Evolutionary conservation across 495 filamentous ascomycete genomes (phyloP), one percentile per base, ranked within the genome.

Genomic region (Aspergillus asperescens): DNA sequence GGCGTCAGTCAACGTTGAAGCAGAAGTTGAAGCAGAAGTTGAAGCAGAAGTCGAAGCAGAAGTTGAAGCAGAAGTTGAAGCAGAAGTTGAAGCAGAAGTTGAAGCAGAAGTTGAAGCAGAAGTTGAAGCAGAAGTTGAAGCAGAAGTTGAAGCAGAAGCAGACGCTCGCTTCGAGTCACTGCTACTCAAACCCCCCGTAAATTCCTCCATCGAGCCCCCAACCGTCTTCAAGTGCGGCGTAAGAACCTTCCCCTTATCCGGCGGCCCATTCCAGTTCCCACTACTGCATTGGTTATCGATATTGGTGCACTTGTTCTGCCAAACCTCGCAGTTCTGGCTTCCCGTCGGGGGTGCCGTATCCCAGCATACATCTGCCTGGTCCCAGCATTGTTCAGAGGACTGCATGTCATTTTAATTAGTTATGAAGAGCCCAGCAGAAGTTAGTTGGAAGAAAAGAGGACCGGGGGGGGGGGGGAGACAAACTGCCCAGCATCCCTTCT

Each of bases 361-460:
- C 59, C 78, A 87, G 70, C 87, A 90, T 7, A 22, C 55, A 0
- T 70, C 58, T 18, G 60, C 61, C 68, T 90, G 85, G 35, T 60
- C 50, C 67, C 70, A 89, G 71, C 85, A 86, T 24, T 77, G 63
- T 39, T 70, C 55, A 12, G 64, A 67, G 7, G 75, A 57, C 60
- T 70, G 37, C 16, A 20, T 7, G 1, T 50, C 15, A 57, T 28
- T 15, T 16, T 20, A 6, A 34, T 31, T 10, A 40, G 37, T 23
- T 8, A 10, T 20, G 15, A 20, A 18, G 10, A 39, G 7, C 29
- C 10, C 4, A 4, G 24, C 10, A 5, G 18, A 16, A 52, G 22
- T 38, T 4, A 19, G 3, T 28, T 34, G 34, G 29, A 2, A 19
- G 9, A 19, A 10, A 29, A 22, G 27, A 5, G 24, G 24, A 23